A percentile compares a stretch with the other conserved stretches of the same genome.
phyloP scores from a whole-genome alignment of 495 filamentous ascomycete species.

The Darksidea phi region DNA sequence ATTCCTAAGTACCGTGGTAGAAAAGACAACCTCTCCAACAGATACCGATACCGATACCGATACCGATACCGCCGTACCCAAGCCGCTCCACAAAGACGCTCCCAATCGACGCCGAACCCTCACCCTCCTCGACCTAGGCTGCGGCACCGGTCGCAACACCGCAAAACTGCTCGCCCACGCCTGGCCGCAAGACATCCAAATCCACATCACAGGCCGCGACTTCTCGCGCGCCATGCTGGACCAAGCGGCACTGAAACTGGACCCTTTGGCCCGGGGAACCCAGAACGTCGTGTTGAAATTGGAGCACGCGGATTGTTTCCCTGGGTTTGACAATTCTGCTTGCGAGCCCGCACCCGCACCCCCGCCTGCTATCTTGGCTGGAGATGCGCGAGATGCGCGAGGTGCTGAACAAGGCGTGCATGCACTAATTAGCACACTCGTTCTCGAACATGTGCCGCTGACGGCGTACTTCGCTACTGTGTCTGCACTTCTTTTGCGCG shows the following conservation, averaged over 20 bases:
- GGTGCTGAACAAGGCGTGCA: conserved; percentile 42
- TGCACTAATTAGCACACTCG: conserved; percentile 63
- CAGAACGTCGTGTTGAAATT: conserved; percentile 32
- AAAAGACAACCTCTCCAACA: no score
- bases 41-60: no score
- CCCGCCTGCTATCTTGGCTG: no score
- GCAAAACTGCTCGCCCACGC: conserved; percentile 50
- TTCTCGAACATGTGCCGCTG: conserved; percentile 66
- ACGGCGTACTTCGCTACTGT: conserved; percentile 56
- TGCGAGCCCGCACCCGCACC: no score
- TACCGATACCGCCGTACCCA: no score
- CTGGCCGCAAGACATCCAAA: conserved; percentile 16
- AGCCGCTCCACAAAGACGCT: no score
- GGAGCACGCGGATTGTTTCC: conserved; percentile 43
- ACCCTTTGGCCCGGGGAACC: background rate
- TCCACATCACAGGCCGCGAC: conserved; percentile 51
- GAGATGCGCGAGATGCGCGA: no score
- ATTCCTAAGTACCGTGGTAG: conserved; percentile 50
- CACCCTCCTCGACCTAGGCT: conserved; percentile 61
- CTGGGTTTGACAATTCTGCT: conserved; percentile 4
- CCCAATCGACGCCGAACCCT: no score
- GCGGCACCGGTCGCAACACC: conserved; percentile 71
- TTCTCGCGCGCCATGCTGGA: conserved; percentile 55
- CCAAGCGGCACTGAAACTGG: conserved; percentile 50
- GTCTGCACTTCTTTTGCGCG: conserved; percentile 48